Base-by-base conservation (phyloP, 2,329 filamentous ascomycete genomes). In the Phaeoacremonium minimum region DNA sequence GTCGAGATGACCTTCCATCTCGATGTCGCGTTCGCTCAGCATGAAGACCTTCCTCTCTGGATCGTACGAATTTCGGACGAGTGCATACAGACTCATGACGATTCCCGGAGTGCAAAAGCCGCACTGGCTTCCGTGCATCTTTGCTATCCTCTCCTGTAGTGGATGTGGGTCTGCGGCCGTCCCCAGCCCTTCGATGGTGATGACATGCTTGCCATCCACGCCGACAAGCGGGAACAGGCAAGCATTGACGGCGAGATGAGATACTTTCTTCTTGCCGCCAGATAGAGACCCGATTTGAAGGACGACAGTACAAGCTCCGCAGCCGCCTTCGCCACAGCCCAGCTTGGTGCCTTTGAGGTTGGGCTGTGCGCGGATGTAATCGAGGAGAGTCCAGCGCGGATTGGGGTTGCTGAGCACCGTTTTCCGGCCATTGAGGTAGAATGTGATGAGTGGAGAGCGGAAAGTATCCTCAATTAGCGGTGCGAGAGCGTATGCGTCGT, bases 41-140 rank as follows among this genome's bases (percentile, higher is more conserved):
- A 15, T 18, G 30, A 37, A 37, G 9, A 33, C 18, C 6, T 22
- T 16, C 15, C 18, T 30, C 9, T 37, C 15, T 0, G 91, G 90
- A 16, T 73, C 72, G 6, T 80, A 71, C 47, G 89, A 85, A 53
- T 97, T 97, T 42, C 93, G 77, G 18, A 98, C 71, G 31, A 97
- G 71, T 6, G 93, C 91, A 60, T 98, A 98, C 38, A 97, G 63
- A 58, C 89, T 96, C 87, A 97, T 97, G 45, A 97, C 90, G 52
- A 98, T 97, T 3, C 91, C 91, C 4, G 93, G 91, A 0, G 91
- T 97, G 55, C 91, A 98, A 64, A 98, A 98, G 1, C 89, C 75
- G 42, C 75, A 98, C 60, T 98, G 91, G 50, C 87, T 95, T 33
- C 93, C 93, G 64, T 95, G 91, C 26, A 84, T 78, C 61, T 86